phyloP scores from a whole-genome alignment of 1,284 basidiomycete genomes.

The Irpex lacteus region DNA sequence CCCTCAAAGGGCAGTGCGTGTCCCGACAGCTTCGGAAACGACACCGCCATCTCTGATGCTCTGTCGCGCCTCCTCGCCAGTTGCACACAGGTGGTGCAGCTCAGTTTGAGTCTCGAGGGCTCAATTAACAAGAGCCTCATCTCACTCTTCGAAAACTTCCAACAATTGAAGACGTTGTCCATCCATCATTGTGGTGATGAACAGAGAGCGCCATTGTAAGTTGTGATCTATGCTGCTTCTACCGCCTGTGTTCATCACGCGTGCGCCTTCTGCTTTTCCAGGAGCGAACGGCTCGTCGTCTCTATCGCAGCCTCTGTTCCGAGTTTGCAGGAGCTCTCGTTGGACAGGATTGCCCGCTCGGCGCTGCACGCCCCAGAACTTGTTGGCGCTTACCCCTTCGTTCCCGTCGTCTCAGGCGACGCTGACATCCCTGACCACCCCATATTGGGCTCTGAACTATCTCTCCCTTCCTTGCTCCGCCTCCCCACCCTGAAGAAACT shows the following conservation, averaged over 20 bases:
- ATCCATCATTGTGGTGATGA: conserved; percentile 56
- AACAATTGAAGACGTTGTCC: conserved; percentile 44
- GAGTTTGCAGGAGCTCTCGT: conserved; percentile 50
- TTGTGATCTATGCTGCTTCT: conserved; percentile 17
- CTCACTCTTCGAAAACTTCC: conserved; percentile 49
- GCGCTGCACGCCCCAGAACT: conserved; percentile 56
- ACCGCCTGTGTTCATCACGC: conserved; percentile 11
- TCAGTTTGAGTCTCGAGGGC: conserved; percentile 52
- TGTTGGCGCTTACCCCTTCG: conserved; percentile 46
- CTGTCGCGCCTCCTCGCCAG: conserved; percentile 48
- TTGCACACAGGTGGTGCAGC: conserved; percentile 45
- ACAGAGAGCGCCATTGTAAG: conserved; percentile 55
- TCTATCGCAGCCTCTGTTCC: conserved; percentile 62
- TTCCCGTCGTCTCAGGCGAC: conserved; percentile 58
- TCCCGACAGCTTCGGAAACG: conserved; percentile 6
- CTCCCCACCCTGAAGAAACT: conserved; percentile 60
- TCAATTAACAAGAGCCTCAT: conserved; percentile 50
- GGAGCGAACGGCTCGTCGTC: conserved; percentile 71
- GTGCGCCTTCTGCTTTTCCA: conserved; percentile 24
- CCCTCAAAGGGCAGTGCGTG: conserved; percentile 17
- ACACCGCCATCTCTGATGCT: conserved; percentile 36
- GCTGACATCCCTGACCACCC: conserved; percentile 58
- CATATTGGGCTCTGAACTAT: conserved; percentile 51
- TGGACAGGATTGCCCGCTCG: conserved; percentile 66
- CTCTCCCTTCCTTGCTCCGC: conserved; percentile 60